These are phyloP conservation scores for Salvia hispanica DNA, from an alignment of 257 asterid species.

Conservation along the genomic window DNA sequence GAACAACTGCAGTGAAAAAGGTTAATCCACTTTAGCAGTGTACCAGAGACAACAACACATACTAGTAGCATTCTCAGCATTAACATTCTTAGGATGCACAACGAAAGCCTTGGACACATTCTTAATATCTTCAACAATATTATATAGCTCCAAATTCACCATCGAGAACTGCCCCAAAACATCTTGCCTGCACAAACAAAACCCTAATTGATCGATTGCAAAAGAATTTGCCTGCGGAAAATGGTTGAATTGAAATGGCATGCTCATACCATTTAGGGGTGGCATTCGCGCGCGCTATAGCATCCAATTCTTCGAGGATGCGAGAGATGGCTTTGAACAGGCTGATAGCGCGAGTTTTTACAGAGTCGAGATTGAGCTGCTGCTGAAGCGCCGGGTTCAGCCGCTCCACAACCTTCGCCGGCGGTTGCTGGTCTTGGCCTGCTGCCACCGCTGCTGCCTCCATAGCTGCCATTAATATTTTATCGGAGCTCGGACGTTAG, in stretches of 20 bases:
- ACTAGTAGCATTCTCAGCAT: conserved; percentile 93
- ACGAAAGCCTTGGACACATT: conserved; percentile 95
- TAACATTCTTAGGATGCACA: conserved; percentile 91
- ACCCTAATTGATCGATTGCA: neutral
- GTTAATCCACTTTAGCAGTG: neutral
- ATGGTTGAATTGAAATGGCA: neutral
- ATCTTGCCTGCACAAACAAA: conserved; percentile 69
- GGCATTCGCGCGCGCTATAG: conserved; percentile 68
- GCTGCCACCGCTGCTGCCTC: conserved; percentile 55
- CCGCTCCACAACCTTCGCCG: conserved; percentile 70
- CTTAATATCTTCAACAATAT: conserved; percentile 88
- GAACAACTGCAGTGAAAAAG: neutral
- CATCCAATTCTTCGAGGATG: conserved; percentile 84
- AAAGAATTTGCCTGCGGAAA: conserved; percentile 16
- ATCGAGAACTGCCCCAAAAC: conserved; percentile 86
- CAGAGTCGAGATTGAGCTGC: conserved; percentile 90
- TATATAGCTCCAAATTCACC: conserved; percentile 95
- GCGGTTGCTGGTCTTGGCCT: conserved; percentile 48
- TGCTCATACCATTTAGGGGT: conserved; percentile 69
- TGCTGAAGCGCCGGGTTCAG: conserved; percentile 86
- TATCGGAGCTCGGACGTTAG: conserved; percentile 27
- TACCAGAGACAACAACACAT: conserved; percentile 29
- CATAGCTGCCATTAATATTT: conserved; percentile 43
- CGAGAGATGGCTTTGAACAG: conserved; percentile 92
- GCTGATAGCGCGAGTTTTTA: conserved; percentile 92